Evolutionary conservation across 2,329 filamentous ascomycete species (phyloP).

Genomic region (Coniochaeta pulveracea): DNA sequence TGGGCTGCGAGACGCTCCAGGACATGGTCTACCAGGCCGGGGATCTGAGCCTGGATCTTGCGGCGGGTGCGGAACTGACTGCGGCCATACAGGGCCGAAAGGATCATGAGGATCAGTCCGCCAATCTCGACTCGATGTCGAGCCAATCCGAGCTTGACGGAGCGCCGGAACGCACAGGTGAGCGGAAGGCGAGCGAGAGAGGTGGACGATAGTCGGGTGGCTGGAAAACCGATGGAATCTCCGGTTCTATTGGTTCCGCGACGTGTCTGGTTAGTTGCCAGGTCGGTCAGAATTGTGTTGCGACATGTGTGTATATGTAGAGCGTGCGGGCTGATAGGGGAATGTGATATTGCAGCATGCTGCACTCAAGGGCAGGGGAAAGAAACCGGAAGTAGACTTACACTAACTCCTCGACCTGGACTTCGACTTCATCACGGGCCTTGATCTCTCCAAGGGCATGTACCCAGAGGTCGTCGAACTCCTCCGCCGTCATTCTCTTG

Average conservation of each 20-base stretch:
- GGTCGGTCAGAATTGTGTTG: constrained; percentile 21
- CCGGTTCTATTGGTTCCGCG: constrained; percentile 60
- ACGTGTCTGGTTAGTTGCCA: constrained; percentile 76
- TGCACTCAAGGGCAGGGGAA: constrained; percentile 4
- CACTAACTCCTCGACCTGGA: constrained; percentile 28
- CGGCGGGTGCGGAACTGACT: constrained; percentile 50
- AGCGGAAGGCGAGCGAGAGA: constrained; percentile 88
- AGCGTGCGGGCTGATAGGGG: constrained; percentile 8
- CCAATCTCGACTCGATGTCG: constrained; percentile 80
- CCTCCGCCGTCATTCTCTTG: constrained; percentile 72
- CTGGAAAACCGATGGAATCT: constrained; percentile 49
- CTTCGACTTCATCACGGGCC: constrained; percentile 47
- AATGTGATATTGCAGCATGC: too few species aligned
- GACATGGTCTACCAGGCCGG: constrained; percentile 71
- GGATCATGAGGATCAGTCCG: constrained; percentile 41
- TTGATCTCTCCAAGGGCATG: constrained; percentile 64
- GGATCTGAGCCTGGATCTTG: constrained; percentile 61
- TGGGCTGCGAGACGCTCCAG: constrained; percentile 74
- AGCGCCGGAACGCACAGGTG: constrained; percentile 68
- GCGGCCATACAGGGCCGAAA: constrained; percentile 50
- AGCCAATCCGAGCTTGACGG: constrained; percentile 69
- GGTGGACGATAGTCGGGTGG: constrained; percentile 62
- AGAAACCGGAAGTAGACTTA: constrained; percentile 31
- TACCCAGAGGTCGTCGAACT: constrained; percentile 84
- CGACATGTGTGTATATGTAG: not conserved